Base-by-base conservation (phyloP, 1,139 yeast genomes). In the Candida neerlandica region DNA sequence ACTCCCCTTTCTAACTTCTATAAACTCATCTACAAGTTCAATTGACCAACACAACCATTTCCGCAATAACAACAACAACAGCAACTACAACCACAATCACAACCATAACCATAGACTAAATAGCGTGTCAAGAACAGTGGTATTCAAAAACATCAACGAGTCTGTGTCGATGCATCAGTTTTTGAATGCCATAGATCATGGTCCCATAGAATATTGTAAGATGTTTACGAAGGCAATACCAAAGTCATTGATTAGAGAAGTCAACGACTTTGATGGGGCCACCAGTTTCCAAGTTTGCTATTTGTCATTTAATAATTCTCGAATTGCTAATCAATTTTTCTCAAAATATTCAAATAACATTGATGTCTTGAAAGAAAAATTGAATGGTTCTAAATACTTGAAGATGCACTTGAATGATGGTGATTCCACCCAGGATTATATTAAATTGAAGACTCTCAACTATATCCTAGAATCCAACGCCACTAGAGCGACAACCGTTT, bases 141-240 rank as follows among this genome's bases (percentile, higher is more conserved):
- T 73, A 9, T 56, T 76, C 41, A 66, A 61, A 47, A 67, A 74
- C 53, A 57, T 76, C 42, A 55, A 60, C 44, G 57, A 61, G 19
- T 63, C 62, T 23, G 54, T 74, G 33, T 44, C 68, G 1, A 57
- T 75, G 41, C 58, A 62, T 44, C 68, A 71, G 27, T 60, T 76
- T 26, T 61, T 76, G 43, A 60, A 71, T 51, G 58, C 62, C 19
- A 63, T 76, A 39, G 77, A 74, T 49, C 64, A 59, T 53, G 81
- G 80, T 2, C 80, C 81, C 2, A 73, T 76, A 35, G 80, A 76
- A 57, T 70, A 69, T 56, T 66, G 75, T 52, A 71, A 69, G 50
- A 61, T 74, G 62, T 66, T 68, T 55, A 54, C 69, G 10, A 67
- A 63, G 43, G 65, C 68, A 16, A 65, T 71, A 5, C 71, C 72